These are phyloP conservation scores for Kodamaea fukazawae DNA, from an alignment of 805 yeast genomes.

Conservation along the genomic window DNA sequence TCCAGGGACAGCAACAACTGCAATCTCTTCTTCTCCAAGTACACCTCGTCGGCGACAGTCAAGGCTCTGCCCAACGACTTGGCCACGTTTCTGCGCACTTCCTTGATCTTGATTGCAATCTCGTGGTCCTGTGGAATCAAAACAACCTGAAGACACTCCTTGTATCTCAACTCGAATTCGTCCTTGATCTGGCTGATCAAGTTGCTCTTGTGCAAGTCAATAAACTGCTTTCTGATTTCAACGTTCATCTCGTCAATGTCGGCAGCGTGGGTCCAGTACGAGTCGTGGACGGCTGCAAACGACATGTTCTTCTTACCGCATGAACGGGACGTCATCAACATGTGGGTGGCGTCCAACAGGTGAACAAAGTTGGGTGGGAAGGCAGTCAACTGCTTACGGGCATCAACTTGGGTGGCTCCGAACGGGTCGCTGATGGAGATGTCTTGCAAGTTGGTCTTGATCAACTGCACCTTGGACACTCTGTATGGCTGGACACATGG, in stretches of 20 bases:
- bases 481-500: conserved; percentile 98
- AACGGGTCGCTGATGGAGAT: conserved; percentile 89
- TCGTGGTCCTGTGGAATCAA: conserved; percentile 51
- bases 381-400: conserved; percentile 87
- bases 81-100: conserved; percentile 48
- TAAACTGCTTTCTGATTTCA: conserved; percentile 73
- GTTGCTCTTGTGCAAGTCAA: conserved; percentile 71
- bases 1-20: conserved; percentile 51
- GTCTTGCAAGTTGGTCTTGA: conserved; percentile 82
- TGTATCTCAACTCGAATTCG: conserved; percentile 82
- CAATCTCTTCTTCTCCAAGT: conserved; percentile 64
- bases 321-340: conserved; percentile 82
- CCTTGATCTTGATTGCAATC: conserved; percentile 48
- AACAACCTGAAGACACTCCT: conserved; percentile 61
- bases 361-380: conserved; percentile 96
- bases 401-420: conserved; percentile 74
- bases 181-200: conserved; percentile 65
- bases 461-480: conserved; percentile 57
- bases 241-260: conserved; percentile 72
- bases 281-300: conserved; percentile 96
- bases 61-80: conserved; percentile 51
- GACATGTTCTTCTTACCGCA: conserved; percentile 64
- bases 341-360: conserved; percentile 94
- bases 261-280: conserved; percentile 96
- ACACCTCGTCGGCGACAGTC: conserved; percentile 70